Evolutionary conservation across 2,329 filamentous ascomycete genomes (phyloP), one percentile per base, ranked within the genome.

Genomic region (Aspergillus udagawae): DNA sequence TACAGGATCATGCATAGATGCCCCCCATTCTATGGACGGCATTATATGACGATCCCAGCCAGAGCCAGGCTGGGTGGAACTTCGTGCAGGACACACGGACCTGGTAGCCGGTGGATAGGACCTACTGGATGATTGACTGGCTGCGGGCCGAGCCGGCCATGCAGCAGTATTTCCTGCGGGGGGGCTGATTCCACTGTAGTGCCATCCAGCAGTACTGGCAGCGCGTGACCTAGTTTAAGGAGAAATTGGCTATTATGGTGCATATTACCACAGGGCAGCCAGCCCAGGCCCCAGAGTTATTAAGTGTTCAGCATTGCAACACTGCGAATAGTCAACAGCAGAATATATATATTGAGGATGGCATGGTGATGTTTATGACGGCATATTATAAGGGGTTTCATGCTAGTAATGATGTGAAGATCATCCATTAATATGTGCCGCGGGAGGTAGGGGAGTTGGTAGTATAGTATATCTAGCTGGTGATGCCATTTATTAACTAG

Each of bases 331-430:
- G 53, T 21, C 2, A 35, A 1, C 45, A 23, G 2, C n/a, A 12
- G 1, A 58, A 58, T 48, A 55, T 58, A 44, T 58, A 29, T 52
- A 55, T 58, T 20, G 4, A 58, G 4, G 14, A 58, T 29, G 4
- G 50, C 2, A 29, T 55, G 2, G 25, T 58, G 0, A 23, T 45
- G 2, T 28, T 58, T 1, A 1, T 55, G 0, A 47, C 28, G 0
- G 38, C 35, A 14, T 54, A 54, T 3, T n/a, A 61, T 21, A 60
- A 60, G 4, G 44, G 54, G 14, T 60, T 57, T 21, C 32, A 57
- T n/a, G 25, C 17, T 3, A 49, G 10, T 8, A 57, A 57, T 48
- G 27, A 60, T 32, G 14, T 55, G 0, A 57, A 60, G 25, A 28
- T 60, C 2, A 55, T 60, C 27, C 27, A 57, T 28, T 25, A 41